Percentiles rank a stretch among this genome's conserved stretches.
Conservation (phyloP, 441 rosid species). For the Adansonia grandidieri region DNA sequence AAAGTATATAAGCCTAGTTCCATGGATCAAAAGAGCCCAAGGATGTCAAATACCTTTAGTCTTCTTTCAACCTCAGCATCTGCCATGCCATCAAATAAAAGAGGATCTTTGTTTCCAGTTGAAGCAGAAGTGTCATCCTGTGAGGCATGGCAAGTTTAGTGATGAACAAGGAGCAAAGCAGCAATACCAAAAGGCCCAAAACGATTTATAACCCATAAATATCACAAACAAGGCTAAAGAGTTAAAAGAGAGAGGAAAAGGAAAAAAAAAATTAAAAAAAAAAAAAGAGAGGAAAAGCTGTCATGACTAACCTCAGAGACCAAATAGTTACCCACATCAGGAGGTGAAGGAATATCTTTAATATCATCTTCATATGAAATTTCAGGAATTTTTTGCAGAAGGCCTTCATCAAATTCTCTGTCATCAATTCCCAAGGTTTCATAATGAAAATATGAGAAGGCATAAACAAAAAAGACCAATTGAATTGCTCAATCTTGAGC, state of each 20-base stretch:
- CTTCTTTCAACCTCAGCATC: slow-evolving; percentile 88
- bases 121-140: slow-evolving; percentile 76
- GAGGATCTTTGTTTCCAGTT: slow-evolving; percentile 76
- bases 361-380: slow-evolving; percentile 78
- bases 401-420: slow-evolving; percentile 95
- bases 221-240: background rate
- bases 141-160: slow-evolving; percentile 22
- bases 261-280: background rate
- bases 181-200: background rate
- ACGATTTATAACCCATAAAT: background rate
- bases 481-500: slow-evolving; percentile 20
- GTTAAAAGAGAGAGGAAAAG: too few species aligned
- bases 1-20: background rate
- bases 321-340: slow-evolving; percentile 94
- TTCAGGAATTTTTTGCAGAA: slow-evolving; percentile 73
- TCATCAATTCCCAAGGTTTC: slow-evolving; percentile 38
- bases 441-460: slow-evolving; percentile 20
- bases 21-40: slow-evolving; percentile 21
- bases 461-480: slow-evolving; percentile 19
- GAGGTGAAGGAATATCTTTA: slow-evolving; percentile 73
- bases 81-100: slow-evolving; percentile 79
- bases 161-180: slow-evolving; percentile 9
- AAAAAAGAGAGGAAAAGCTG: background rate
- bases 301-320: slow-evolving; percentile 80
- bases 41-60: slow-evolving; percentile 59